Evolutionary conservation across 176 grass and related monocot genomes (phyloP).

Genomic region (Pharus latifolius): DNA sequence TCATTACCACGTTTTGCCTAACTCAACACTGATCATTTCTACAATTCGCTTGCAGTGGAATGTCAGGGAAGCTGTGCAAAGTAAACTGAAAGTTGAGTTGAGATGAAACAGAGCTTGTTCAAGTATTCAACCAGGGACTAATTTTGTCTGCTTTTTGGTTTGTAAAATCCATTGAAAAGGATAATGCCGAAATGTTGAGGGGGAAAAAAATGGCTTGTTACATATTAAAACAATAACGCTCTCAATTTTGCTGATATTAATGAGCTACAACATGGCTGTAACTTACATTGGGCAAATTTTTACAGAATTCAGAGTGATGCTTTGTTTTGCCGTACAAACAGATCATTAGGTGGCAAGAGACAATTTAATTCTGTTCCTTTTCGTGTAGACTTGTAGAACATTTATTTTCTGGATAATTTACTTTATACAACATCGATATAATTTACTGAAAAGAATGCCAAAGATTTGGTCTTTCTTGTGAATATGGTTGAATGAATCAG

Average conservation of each 20-base stretch:
- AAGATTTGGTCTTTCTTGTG: no score
- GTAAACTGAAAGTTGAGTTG: slow-evolving; percentile 75
- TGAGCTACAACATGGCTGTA: neutral
- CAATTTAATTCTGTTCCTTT: no score
- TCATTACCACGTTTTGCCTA: no score
- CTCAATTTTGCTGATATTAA: neutral
- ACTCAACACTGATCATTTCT: neutral
- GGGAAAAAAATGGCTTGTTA: neutral
- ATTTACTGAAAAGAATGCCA: no score
- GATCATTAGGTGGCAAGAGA: no score
- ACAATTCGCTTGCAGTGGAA: slow-evolving; percentile 53
- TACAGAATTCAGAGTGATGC: no score
- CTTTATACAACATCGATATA: no score
- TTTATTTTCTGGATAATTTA: no score
- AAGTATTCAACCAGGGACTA: neutral
- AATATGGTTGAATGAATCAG: no score
- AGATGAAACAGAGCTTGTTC: slow-evolving; percentile 32
- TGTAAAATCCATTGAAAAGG: slow-evolving; percentile 23
- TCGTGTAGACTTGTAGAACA: no score
- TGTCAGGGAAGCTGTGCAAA: slow-evolving; percentile 78
- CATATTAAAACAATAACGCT: neutral
- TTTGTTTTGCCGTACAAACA: no score
- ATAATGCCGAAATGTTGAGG: neutral
- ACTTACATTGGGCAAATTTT: no score
- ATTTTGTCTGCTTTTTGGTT: neutral